phyloP scores from a whole-genome alignment of 2,329 filamentous ascomycete genomes.

The Phoma sp. region DNA sequence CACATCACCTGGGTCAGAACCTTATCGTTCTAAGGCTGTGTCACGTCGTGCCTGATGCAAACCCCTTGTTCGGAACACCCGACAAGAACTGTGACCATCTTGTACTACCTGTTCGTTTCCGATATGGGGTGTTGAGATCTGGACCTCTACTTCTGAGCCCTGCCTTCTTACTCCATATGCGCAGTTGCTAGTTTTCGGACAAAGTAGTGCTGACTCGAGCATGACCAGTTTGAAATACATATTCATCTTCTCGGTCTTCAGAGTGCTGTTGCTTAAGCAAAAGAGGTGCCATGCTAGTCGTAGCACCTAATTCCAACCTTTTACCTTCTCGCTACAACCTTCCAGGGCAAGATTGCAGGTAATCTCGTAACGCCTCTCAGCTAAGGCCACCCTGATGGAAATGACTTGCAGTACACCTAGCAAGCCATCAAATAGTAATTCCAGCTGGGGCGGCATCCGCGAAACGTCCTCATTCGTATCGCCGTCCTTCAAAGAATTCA shows the following conservation, averaged over 20 bases:
- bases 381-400: background rate
- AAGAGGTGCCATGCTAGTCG: background rate
- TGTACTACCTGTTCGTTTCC: slow-evolving; percentile 13
- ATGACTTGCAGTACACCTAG: background rate
- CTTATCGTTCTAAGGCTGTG: slow-evolving; percentile 12
- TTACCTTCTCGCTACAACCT: background rate
- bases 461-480: slow-evolving; percentile 1
- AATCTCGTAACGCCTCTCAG: background rate
- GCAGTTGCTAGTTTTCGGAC: background rate
- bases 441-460: slow-evolving; percentile 1
- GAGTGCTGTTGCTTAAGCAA: background rate
- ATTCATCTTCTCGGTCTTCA: background rate
- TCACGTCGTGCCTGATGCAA: slow-evolving; percentile 14
- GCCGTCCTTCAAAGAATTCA: slow-evolving; percentile 7
- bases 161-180: background rate
- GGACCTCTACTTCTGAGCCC: background rate
- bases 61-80: slow-evolving; percentile 12
- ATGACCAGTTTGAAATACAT: slow-evolving; percentile 1
- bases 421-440: background rate
- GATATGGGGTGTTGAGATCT: slow-evolving; percentile 15
- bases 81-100: slow-evolving; percentile 13
- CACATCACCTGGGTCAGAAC: slow-evolving; percentile 14
- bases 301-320: background rate
- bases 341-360: background rate
- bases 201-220: background rate